Conservation (phyloP, 2,329 filamentous ascomycete species). For the Ceratocystis alfenasii region DNA sequence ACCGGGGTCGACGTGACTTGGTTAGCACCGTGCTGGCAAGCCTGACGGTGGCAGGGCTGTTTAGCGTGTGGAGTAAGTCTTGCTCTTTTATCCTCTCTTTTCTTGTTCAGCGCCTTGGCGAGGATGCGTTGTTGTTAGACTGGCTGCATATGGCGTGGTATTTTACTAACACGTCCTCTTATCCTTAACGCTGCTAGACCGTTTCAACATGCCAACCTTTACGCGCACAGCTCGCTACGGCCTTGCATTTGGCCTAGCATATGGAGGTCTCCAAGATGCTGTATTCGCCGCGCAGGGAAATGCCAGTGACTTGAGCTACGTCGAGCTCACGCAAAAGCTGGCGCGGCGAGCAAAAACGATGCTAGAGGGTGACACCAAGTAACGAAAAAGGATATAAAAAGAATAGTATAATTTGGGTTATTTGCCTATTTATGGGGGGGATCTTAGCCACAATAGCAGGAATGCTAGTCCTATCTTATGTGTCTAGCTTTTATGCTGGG, state of each 20-base stretch:
- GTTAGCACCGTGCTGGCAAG: slow-evolving; percentile 72
- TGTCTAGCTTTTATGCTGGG: no score
- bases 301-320: slow-evolving; percentile 50
- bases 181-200: slow-evolving; percentile 40
- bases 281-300: slow-evolving; percentile 58
- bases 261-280: slow-evolving; percentile 69
- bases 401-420: background rate
- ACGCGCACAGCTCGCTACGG: slow-evolving; percentile 71
- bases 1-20: slow-evolving; percentile 58
- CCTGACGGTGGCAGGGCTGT: slow-evolving; percentile 70
- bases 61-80: slow-evolving; percentile 70
- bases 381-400: background rate
- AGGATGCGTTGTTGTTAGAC: background rate
- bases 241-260: slow-evolving; percentile 63
- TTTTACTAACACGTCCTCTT: background rate
- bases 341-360: background rate
- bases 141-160: background rate
- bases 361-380: background rate
- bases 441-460: no score
- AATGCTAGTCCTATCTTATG: no score
- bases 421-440: no score
- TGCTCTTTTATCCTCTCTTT: background rate
- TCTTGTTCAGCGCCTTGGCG: background rate
- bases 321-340: slow-evolving; percentile 36
- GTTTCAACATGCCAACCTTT: slow-evolving; percentile 64